These are phyloP conservation scores for Eragrostis nindensis DNA, from an alignment of 176 grass and related monocot species.

Conservation along the genomic window DNA sequence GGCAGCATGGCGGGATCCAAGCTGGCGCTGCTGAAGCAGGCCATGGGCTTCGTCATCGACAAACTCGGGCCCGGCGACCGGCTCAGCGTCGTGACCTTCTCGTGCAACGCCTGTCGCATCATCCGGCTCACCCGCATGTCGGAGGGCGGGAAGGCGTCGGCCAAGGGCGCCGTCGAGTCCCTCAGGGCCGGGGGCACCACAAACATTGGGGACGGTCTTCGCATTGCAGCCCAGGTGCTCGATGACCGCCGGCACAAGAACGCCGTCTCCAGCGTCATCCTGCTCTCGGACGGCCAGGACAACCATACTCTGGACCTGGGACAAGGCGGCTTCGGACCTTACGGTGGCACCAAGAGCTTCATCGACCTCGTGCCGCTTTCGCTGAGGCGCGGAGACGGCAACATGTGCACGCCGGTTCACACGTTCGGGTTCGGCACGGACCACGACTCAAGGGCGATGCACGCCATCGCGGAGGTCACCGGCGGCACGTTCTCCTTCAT, in stretches of 20 bases:
- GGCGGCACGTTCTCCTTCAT: conserved; percentile 4
- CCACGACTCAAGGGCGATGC: background rate
- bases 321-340: background rate
- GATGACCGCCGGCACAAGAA: background rate
- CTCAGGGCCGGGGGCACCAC: background rate
- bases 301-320: background rate
- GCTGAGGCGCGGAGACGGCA: background rate
- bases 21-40: background rate
- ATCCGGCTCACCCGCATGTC: conserved; percentile 2
- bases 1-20: background rate
- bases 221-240: background rate
- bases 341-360: background rate
- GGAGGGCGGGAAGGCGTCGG: background rate
- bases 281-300: background rate
- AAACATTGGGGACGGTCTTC: background rate
- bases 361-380: background rate
- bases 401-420: background rate
- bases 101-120: background rate
- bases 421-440: background rate
- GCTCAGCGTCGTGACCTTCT: background rate
- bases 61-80: background rate
- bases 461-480: background rate
- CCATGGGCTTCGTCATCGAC: conserved; percentile 4
- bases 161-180: background rate
- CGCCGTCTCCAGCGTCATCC: background rate